phyloP scores from a whole-genome alignment of 2,329 filamentous ascomycete species.

The Colletotrichum echinochloae region DNA sequence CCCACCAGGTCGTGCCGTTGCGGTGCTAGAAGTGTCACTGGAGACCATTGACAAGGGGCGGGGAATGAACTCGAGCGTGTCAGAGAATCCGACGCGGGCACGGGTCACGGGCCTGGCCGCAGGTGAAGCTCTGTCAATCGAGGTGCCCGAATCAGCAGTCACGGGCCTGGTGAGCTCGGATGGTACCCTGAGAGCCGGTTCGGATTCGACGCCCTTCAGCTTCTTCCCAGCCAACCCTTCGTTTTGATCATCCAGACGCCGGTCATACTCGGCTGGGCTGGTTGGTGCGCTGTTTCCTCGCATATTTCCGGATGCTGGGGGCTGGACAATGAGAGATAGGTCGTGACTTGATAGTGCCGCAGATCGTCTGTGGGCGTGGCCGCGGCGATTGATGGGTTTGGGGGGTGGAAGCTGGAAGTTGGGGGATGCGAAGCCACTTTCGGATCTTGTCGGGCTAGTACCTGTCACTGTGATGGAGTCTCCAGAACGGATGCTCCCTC shows the following conservation, averaged over 20 bases:
- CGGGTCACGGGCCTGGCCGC: slow-evolving; percentile 58
- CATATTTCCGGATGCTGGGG: slow-evolving; percentile 63
- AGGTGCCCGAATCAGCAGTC: slow-evolving; percentile 38
- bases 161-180: slow-evolving; percentile 28
- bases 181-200: slow-evolving; percentile 38
- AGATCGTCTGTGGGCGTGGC: slow-evolving; percentile 85
- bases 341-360: slow-evolving; percentile 87
- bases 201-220: slow-evolving; percentile 39
- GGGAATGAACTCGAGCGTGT: slow-evolving; percentile 85
- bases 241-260: slow-evolving; percentile 20
- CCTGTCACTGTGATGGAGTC: slow-evolving; percentile 72
- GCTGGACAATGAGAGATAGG: slow-evolving; percentile 75
- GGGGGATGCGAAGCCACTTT: slow-evolving; percentile 69
- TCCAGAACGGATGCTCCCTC: slow-evolving; percentile 72
- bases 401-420: slow-evolving; percentile 63
- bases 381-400: slow-evolving; percentile 66
- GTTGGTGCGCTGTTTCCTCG: slow-evolving; percentile 72
- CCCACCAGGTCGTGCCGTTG: slow-evolving; percentile 71
- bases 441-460: slow-evolving; percentile 76
- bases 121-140: slow-evolving; percentile 43
- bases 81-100: slow-evolving; percentile 84
- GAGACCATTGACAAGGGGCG: slow-evolving; percentile 87
- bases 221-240: slow-evolving; percentile 29
- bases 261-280: slow-evolving; percentile 65
- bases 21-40: slow-evolving; percentile 83